phyloP scores from a whole-genome alignment of 768 basidiomycete species.

The Strobilomyces echinocephalus region DNA sequence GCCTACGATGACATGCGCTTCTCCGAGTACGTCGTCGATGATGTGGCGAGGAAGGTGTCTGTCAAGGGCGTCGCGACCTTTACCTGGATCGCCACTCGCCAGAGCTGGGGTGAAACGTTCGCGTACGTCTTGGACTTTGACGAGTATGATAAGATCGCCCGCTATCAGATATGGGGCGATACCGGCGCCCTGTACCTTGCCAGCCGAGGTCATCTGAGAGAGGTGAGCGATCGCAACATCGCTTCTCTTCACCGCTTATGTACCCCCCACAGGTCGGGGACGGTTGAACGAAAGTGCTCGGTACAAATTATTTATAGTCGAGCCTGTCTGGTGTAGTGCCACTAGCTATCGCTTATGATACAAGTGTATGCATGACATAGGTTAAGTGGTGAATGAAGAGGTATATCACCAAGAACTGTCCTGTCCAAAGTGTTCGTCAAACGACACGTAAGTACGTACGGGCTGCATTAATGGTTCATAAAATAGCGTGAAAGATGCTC shows the following conservation, averaged over 20 bases:
- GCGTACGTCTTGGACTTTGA: constrained; percentile 59
- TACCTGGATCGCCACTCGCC: constrained; percentile 48
- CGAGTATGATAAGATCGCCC: constrained; percentile 46
- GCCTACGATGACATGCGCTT: constrained; percentile 51
- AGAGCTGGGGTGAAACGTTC: constrained; percentile 62
- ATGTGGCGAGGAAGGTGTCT: constrained; percentile 45
- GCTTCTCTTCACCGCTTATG: neutral
- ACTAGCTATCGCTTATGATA: constrained; percentile 10
- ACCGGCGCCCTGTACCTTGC: constrained; percentile 62
- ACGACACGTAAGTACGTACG: neutral
- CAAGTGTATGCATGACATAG: constrained; percentile 7
- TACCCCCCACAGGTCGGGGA: neutral
- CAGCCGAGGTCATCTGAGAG: constrained; percentile 40
- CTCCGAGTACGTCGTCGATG: constrained; percentile 52
- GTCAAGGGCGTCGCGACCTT: constrained; percentile 52
- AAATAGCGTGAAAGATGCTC: constrained; percentile 11
- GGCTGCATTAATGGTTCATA: constrained; percentile 20
- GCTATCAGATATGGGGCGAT: constrained; percentile 68
- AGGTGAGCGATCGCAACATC: constrained; percentile 5
- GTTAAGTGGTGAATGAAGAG: neutral
- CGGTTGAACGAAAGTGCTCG: neutral
- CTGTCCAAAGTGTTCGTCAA: constrained; percentile 10
- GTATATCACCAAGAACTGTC: neutral
- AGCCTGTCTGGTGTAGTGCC: neutral
- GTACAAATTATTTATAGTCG: neutral